Evolutionary conservation across 176 grass and related monocot genomes (phyloP), one percentile per base, ranked within the genome.

Genomic region (Dendrocalamus sinicus): DNA sequence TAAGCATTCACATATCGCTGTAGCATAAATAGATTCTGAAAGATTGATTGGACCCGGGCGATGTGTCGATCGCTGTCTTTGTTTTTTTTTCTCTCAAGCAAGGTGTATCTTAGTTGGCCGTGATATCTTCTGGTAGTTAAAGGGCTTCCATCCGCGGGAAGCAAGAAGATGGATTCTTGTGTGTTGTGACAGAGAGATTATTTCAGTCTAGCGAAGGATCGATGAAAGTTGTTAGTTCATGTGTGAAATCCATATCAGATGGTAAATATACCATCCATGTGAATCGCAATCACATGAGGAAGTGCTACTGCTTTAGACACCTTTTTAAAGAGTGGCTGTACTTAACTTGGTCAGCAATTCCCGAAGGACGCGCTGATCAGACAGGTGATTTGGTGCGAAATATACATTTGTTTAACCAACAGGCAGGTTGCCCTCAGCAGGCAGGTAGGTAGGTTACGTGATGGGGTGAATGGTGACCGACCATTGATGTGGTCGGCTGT

Each of bases 141-240:
- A 90, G 64, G 30, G 53, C 53, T 85, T 15, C 51, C 71, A 86
- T 89, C n/a, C 61, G 44, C 80, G 9, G 32, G 55, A 72, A 73
- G 45, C 7, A 73, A 28, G 12, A 4, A 12, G 9, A 44, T 14
- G 4, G 9, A 44, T 4, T 19, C 24, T 32, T 73, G n/a, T 35
- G 62, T 17, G 62, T 13, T 35, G 46, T 23, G 28, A 7, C 22
- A 32, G 3, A 22, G 44, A 39, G 26, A 50, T 20, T 9, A 53
- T 7, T 75, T 35, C 48, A 75, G 48, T 3, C 8, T 53, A 52
- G 26, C 13, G 2, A 64, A 15, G 9, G 30, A 32, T 32, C 30
- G 32, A 39, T 4, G n/a, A 50, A 28, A 17, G n/a, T 47, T 16
- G 24, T 15, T 53, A 23, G 71, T 15, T 32, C 46, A 15, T 52